Percentiles rank a stretch among this genome's conserved stretches.
These are phyloP conservation scores for Saprolegnia diclina DNA, from an alignment of 352 stramenopile species.

Conservation along the genomic window DNA sequence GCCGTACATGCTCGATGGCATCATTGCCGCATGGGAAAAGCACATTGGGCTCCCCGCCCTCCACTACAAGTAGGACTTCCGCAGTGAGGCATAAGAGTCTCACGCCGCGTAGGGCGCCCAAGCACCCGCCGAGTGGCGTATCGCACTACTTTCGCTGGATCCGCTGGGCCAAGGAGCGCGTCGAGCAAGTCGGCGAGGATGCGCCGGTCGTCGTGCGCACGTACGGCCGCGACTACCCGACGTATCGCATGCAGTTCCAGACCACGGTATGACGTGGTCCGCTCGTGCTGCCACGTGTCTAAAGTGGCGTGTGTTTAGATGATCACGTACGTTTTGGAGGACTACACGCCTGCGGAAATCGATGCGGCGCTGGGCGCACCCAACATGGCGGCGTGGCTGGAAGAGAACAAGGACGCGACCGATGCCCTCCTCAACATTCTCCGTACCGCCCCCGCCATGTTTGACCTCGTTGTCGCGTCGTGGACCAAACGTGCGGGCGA, in stretches of 20 bases:
- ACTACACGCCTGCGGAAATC: constrained; percentile 42
- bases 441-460: constrained; percentile 35
- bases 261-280: constrained; percentile 25
- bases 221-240: constrained; percentile 24
- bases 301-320: neutral
- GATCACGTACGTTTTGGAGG: constrained; percentile 41
- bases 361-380: constrained; percentile 29
- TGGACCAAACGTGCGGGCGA: constrained; percentile 30
- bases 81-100: neutral
- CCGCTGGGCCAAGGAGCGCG: constrained; percentile 26
- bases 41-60: constrained; percentile 34
- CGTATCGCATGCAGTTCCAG: constrained; percentile 13
- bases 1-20: constrained; percentile 48
- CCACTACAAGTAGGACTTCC: constrained; percentile 35
- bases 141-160: constrained; percentile 29
- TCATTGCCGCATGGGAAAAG: constrained; percentile 64
- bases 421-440: constrained; percentile 51
- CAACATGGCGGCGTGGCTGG: constrained; percentile 46
- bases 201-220: constrained; percentile 19
- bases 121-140: constrained; percentile 24
- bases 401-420: constrained; percentile 40
- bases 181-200: constrained; percentile 18
- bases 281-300: no score
- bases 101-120: neutral
- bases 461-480: constrained; percentile 42